Base-by-base conservation (phyloP, 139 green algal species). In the Chlorella sp. region DNA sequence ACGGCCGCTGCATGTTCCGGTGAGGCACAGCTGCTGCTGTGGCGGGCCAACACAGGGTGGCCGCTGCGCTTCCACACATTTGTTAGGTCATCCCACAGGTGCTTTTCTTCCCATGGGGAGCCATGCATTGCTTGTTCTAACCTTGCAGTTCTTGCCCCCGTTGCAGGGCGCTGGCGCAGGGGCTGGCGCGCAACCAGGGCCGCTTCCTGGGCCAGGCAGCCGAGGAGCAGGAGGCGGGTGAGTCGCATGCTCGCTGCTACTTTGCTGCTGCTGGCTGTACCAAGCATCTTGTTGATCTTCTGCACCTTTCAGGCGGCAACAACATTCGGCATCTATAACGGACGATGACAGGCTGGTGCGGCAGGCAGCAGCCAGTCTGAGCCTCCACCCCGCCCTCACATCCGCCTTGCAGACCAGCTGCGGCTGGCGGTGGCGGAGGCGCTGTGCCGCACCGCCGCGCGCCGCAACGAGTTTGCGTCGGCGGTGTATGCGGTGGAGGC, bases 1-100 rank as follows among this genome's bases (percentile, higher is more conserved):
- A 95, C 67, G 92, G 92, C 5, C 86, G 89, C 62, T 95, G 92
- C 84, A 92, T 95, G 89, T 95, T 95, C 84, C 69, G 92, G 23
- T 82, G 55, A 7, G 32, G 1, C n/a, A 15, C 11, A 16, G 51
- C 12, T 21, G 51, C 51, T n/a, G n/a, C 51, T 60, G 51, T 15
- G 11, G 51, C 51, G 51, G 15, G 44, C 7, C 44, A 51, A 9
- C 44, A 51, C n/a, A n/a, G n/a, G n/a, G n/a, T n/a, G n/a, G n/a
- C n/a, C n/a, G n/a, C n/a, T n/a, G n/a, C n/a, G n/a, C n/a, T n/a
- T n/a, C n/a, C n/a, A n/a, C n/a, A n/a, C n/a, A n/a, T n/a, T n/a
- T n/a, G n/a, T n/a, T n/a, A n/a, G n/a, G n/a, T n/a, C n/a, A n/a
- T n/a, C n/a, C n/a, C n/a, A n/a, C n/a, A n/a, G n/a, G n/a, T n/a